These are phyloP conservation scores for Candida glaebosa DNA, from an alignment of 805 yeast genomes.

Conservation along the genomic window DNA sequence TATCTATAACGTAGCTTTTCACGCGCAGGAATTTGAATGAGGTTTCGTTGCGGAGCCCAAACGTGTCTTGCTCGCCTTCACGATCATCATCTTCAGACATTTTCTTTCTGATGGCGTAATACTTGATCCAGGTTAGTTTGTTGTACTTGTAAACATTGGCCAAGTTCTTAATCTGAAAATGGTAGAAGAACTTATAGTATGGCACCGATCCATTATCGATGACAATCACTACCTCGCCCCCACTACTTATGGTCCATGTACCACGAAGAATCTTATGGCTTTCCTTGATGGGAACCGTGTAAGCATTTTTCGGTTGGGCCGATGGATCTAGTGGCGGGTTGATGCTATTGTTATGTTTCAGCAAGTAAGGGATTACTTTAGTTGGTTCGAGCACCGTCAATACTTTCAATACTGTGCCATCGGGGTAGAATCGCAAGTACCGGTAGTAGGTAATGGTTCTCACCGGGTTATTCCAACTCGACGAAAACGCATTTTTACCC, in stretches of 20 bases:
- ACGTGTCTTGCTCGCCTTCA: slow-evolving; percentile 44
- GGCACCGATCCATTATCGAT: slow-evolving; percentile 58
- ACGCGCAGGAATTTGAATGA: slow-evolving; percentile 76
- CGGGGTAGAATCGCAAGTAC: slow-evolving; percentile 74
- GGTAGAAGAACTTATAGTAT: slow-evolving; percentile 61
- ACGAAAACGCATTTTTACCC: slow-evolving; percentile 61
- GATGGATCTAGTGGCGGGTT: slow-evolving; percentile 6
- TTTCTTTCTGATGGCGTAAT: slow-evolving; percentile 51
- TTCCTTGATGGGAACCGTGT: slow-evolving; percentile 18
- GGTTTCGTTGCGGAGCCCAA: slow-evolving; percentile 67
- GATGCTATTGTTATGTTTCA: slow-evolving; percentile 20
- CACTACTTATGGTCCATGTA: slow-evolving; percentile 54
- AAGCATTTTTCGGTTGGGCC: not conserved
- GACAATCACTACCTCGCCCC: slow-evolving; percentile 45
- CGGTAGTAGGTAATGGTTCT: slow-evolving; percentile 86
- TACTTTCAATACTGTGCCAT: slow-evolving; percentile 70
- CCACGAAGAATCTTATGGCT: slow-evolving; percentile 44
- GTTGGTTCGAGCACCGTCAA: slow-evolving; percentile 72
- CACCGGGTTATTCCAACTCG: slow-evolving; percentile 70
- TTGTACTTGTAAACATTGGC: slow-evolving; percentile 61
- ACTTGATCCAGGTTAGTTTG: slow-evolving; percentile 67
- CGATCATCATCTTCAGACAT: slow-evolving; percentile 41
- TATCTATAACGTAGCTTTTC: slow-evolving; percentile 25
- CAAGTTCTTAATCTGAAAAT: slow-evolving; percentile 53
- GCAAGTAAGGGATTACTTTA: slow-evolving; percentile 57